Evolutionary conservation across 2,329 filamentous ascomycete genomes (phyloP).

Genomic region (Botrytis pseudocinerea): DNA sequence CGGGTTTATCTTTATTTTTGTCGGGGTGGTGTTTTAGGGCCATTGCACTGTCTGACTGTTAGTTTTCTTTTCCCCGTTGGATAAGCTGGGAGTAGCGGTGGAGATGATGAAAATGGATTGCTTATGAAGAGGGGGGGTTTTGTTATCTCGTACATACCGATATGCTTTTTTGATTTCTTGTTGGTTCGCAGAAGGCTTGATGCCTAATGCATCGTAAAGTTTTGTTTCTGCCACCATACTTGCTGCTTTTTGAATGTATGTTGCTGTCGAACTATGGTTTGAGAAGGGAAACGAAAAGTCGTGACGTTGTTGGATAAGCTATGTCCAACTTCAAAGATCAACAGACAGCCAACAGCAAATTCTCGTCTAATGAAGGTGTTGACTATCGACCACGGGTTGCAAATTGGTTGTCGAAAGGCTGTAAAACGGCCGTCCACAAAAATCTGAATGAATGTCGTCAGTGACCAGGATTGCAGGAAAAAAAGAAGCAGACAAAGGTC

Average conservation of each 20-base stretch:
- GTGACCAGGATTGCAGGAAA: constrained; percentile 10
- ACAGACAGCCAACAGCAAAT: not conserved
- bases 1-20: constrained; percentile 92
- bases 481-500: constrained; percentile 6
- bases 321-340: not conserved
- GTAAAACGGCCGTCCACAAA: not conserved
- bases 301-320: not conserved
- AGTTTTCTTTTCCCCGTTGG: constrained; percentile 19
- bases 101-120: not conserved
- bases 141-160: constrained; percentile 55
- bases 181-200: constrained; percentile 78
- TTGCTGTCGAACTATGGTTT: not conserved
- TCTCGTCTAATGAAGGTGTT: not conserved
- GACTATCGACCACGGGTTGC: not conserved
- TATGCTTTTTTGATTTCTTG: constrained; percentile 98
- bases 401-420: not conserved
- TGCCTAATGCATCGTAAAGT: constrained; percentile 82
- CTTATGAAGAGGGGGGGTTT: not conserved
- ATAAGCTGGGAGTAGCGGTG: constrained; percentile 6
- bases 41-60: constrained; percentile 61
- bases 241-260: constrained; percentile 21
- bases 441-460: constrained; percentile 13
- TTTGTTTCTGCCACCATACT: constrained; percentile 93
- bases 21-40: constrained; percentile 94
- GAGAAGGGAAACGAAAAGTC: not conserved